A percentile compares a stretch with the other conserved stretches of the same genome.
Evolutionary conservation across 225 moss, liverwort and hornwort genomes (phyloP).

Genomic region (Polytrichum formosum): DNA sequence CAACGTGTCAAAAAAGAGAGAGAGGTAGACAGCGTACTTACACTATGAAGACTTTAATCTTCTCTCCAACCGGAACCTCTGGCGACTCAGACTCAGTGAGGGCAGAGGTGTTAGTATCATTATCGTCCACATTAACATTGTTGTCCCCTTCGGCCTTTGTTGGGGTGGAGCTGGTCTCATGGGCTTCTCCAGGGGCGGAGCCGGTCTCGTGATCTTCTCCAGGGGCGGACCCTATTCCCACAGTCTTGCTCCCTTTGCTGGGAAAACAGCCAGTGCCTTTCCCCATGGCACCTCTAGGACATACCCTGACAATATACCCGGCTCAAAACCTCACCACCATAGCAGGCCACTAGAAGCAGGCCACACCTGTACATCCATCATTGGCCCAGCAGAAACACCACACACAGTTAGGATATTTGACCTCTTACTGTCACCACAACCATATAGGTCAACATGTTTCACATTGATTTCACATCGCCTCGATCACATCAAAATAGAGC

Average conservation of each 20-base stretch:
- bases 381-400: no score
- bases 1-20: no score
- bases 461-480: no score
- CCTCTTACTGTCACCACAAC: no score
- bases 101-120: conserved; percentile 4
- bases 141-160: conserved; percentile 10
- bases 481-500: no score
- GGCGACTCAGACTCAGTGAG: neutral
- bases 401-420: no score
- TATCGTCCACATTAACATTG: conserved; percentile 4
- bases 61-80: conserved; percentile 3
- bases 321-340: conserved; percentile 1
- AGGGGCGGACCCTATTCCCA: conserved; percentile 18
- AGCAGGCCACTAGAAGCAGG: neutral
- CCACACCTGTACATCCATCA: no score
- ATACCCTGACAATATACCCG: neutral
- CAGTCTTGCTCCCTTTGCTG: conserved; percentile 45
- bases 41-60: conserved; percentile 74
- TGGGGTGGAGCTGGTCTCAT: conserved; percentile 19
- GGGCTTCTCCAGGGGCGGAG: conserved; percentile 18
- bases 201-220: conserved; percentile 21
- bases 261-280: conserved; percentile 55
- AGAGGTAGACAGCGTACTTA: conserved; percentile 27
- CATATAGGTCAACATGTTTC: no score
- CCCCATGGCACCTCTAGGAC: conserved; percentile 30